These are phyloP conservation scores for Adenanthera pavonina DNA, from an alignment of 306 rosid genomes.

Conservation along the genomic window DNA sequence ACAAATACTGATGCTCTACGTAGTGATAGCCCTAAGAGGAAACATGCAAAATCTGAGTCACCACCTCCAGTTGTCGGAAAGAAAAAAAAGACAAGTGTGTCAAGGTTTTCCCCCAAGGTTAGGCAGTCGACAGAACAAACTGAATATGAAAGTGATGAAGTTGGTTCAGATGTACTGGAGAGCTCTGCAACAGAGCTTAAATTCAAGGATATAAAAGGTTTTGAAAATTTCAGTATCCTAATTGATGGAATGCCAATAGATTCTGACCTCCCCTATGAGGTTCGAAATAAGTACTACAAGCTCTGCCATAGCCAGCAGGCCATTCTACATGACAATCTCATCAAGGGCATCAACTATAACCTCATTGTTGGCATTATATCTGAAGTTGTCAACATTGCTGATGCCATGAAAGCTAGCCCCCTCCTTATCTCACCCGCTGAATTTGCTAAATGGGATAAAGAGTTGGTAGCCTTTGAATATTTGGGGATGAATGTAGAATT, in stretches of 20 bases:
- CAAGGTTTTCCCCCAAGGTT: conserved; percentile 39
- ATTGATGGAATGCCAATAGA: conserved; percentile 67
- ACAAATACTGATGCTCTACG: conserved; percentile 31
- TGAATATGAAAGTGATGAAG: conserved; percentile 68
- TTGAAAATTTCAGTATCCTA: conserved; percentile 59
- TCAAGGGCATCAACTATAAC: conserved; percentile 56
- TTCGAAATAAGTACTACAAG: conserved; percentile 66
- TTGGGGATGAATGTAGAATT: conserved; percentile 86
- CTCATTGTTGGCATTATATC: conserved; percentile 67
- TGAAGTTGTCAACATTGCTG: conserved; percentile 67
- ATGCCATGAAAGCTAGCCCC: conserved; percentile 62
- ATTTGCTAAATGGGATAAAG: conserved; percentile 72
- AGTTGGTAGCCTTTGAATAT: conserved; percentile 67
- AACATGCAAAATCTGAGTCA: conserved; percentile 45
- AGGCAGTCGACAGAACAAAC: conserved; percentile 46
- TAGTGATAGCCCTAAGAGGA: conserved; percentile 50
- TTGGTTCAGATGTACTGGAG: conserved; percentile 64
- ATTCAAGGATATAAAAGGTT: conserved; percentile 58
- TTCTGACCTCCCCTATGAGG: conserved; percentile 57
- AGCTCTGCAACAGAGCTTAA: conserved; percentile 42
- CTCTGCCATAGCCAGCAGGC: conserved; percentile 75
- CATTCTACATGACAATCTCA: conserved; percentile 74
- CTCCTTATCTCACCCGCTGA: conserved; percentile 54
- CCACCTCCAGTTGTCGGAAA: conserved; percentile 41
- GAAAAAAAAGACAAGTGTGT: conserved; percentile 48